Evolutionary conservation across 306 rosid species (phyloP), one percentile per base, ranked within the genome.

Genomic region (Macrotyloma uniflorum): DNA sequence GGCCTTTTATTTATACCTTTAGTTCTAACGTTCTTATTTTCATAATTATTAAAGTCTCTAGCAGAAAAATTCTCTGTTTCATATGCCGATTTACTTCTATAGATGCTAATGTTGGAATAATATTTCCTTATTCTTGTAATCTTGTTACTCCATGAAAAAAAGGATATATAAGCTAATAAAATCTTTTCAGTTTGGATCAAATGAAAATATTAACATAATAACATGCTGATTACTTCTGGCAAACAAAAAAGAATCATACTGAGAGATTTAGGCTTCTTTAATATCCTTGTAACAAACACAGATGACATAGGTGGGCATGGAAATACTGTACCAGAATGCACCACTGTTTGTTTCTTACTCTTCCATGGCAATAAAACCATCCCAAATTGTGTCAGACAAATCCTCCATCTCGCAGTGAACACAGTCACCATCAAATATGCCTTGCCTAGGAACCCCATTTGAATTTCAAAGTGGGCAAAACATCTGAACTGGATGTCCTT

Each of bases 201-300:
- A 33, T 67, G 67, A 67, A 69, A 59, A 68, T 26, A 40, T 59
- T 47, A 75, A 40, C 42, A 75, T 40, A 36, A 58, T 58, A 58
- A 23, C 20, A 5, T 18, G 18, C 15, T 67, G 26, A 18, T 63
- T 33, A 47, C 67, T 58, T 45, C 18, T 24, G 5, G 2, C 11
- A 11, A 59, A 74, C 15, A 73, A 18, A 61, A 45, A 73, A 16
- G 10, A 11, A 49, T 45, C 69, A 58, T 24, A 74, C 30, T 4
- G 20, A 54, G 51, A 35, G 47, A 35, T 35, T 53, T 72, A 35
- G 38, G 66, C 50, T 51, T 53, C 50, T 51, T 53, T 53, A 20
- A 20, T 20, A 14, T 72, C 26, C 38, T 54, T 54, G 18, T 16
- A 55, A 40, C 19, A 55, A 16, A 15, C 55, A 4, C 9, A 64